Evolutionary conservation across 2,329 filamentous ascomycete species (phyloP), one percentile per base, ranked within the genome.

Genomic region (Sphaerulina vaccinii): DNA sequence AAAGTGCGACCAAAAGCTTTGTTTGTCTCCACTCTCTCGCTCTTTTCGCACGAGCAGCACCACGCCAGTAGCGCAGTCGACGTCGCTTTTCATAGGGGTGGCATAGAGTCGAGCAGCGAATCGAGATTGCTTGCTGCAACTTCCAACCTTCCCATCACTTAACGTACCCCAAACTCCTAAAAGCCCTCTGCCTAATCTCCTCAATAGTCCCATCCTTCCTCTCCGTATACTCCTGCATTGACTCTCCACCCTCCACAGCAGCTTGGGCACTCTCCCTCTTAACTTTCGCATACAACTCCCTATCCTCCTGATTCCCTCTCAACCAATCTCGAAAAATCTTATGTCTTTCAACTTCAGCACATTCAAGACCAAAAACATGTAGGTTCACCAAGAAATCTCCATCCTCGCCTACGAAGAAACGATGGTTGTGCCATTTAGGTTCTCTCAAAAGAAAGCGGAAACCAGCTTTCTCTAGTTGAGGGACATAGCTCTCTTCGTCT

Each of bases 401-500:
- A 48, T 71, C 67, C 27, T 68, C 61, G 49, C 66, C 53, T 49
- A 66, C 55, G 61, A 78, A 77, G 59, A 76, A 73, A 24, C 77
- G 75, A 57, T 80, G 78, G 33, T 72, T 63, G 52, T 78, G 67
- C 76, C 76, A 80, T 1, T 35, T 46, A 0, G 72, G 75, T 63
- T 80, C 75, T 15, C 78, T 71, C 0, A 70, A 11, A 1, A 76
- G 63, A 42, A 79, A 79, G 11, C 70, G 66, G 43, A 79, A 79
- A 0, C 75, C 75, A 0, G 61, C 69, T 0, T 59, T 54, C 58
- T 78, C 74, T 3, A 80, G 73, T 2, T 63, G 62, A 2, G 68
- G 59, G 6, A 72, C 73, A 53, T 79, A 80, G 1, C 64, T 62
- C 1, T 55, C 62, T 57, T 80, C 77, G 33, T 73, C 68, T 9